Conservation (phyloP, 1,284 basidiomycete genomes). For the Meripilus lineatus region DNA sequence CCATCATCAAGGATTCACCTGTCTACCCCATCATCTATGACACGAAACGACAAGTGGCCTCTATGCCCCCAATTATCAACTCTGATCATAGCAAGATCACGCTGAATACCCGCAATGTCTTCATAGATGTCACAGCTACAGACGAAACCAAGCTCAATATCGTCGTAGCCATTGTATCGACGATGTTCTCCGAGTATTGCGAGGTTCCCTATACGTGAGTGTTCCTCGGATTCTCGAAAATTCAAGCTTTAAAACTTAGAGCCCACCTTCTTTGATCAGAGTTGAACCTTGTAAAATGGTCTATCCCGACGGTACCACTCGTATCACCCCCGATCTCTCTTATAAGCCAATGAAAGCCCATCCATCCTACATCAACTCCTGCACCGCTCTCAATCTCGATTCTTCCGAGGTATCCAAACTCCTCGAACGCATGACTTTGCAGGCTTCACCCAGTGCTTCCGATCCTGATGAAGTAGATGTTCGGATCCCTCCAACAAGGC, state of each 20-base stretch:
- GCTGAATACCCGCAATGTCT: slow-evolving; percentile 89
- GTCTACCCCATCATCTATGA: slow-evolving; percentile 99
- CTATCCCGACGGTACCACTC: slow-evolving; percentile 70
- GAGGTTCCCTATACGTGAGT: slow-evolving; percentile 85
- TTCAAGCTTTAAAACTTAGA: neutral
- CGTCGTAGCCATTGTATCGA: slow-evolving; percentile 90
- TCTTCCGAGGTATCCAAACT: slow-evolving; percentile 58
- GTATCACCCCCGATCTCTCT: slow-evolving; percentile 80
- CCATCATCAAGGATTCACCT: slow-evolving; percentile 91
- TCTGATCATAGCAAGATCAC: slow-evolving; percentile 98
- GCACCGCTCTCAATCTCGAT: slow-evolving; percentile 79
- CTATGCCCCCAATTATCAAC: slow-evolving; percentile 99
- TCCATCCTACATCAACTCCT: slow-evolving; percentile 92
- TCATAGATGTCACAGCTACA: slow-evolving; percentile 97
- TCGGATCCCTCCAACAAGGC: slow-evolving; percentile 84
- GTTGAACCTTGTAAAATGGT: slow-evolving; percentile 89
- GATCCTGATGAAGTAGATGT: slow-evolving; percentile 70
- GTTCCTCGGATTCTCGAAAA: neutral
- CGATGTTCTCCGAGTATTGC: slow-evolving; percentile 98
- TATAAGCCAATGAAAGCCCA: slow-evolving; percentile 72
- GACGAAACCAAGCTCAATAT: slow-evolving; percentile 96
- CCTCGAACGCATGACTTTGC: slow-evolving; percentile 74
- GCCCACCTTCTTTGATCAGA: slow-evolving; percentile 35
- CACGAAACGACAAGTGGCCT: slow-evolving; percentile 79
- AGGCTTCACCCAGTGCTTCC: slow-evolving; percentile 42